Base-by-base conservation (phyloP, 495 filamentous ascomycete species). In the Hypomontagnella monticulosa region DNA sequence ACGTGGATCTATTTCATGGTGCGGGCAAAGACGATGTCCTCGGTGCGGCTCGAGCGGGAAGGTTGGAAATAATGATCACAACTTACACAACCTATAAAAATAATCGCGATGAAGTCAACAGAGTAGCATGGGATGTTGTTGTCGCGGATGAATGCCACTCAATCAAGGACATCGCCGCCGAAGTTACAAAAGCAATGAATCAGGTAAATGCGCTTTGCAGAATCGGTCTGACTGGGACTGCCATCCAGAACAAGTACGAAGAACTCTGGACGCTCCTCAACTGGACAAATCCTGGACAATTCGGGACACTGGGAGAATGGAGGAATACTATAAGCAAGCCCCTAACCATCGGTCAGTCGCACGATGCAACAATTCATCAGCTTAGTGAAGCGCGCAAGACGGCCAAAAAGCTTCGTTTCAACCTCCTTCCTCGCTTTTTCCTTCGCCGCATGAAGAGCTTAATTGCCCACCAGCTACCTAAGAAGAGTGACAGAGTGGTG, bases 221-320 rank as follows among this genome's bases (percentile, higher is more conserved):
- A 18, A 95, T 99, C 57, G 95, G 95, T 0, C 79, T 99, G 19
- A 98, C 96, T 0, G 95, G 95, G 5, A 99, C 95, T 4, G 96
- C 96, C 7, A 97, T 99, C 14, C 95, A 99, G 61, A 99, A 99
- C 73, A 94, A 93, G 66, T 99, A 99, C 73, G 92, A 97, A 70
- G 96, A 99, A 75, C 84, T 99, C 1, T 99, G 95, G 95, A 95
- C 93, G 3, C 81, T 99, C 3, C 79, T 99, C 10, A 97, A 98
- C 76, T 99, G 95, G 95, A 93, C 93, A 0, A 96, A 97, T 69
- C 95, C 95, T 1, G 96, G 95, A 0, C 79, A 84, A 34, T 88
- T 97, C 61, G 95, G 95, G 2, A 89, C 92, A 0, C 77, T 91
- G 8, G 80, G 82, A 12, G 87, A 88, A 15, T 99, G 95, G 95